Evolutionary conservation across 768 basidiomycete genomes (phyloP).

Genomic region (Tricholoma furcatifolium): DNA sequence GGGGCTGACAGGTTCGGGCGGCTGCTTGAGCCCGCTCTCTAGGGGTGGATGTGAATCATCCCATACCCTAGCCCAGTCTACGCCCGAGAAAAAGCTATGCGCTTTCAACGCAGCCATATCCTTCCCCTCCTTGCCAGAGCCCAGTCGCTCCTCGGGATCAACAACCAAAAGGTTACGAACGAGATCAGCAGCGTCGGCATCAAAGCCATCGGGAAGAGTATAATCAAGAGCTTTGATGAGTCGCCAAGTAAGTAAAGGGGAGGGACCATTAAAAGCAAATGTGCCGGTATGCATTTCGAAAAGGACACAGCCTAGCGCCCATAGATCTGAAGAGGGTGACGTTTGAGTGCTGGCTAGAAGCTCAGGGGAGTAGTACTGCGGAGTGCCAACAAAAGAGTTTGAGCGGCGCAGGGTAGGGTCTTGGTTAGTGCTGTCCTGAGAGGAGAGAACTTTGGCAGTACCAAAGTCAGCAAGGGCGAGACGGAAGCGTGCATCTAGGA

Average conservation of each 20-base stretch:
- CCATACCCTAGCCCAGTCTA: constrained; percentile 70
- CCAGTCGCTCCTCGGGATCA: constrained; percentile 60
- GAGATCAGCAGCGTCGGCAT: constrained; percentile 77
- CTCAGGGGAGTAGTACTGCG: constrained; percentile 89
- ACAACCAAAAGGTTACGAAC: constrained; percentile 72
- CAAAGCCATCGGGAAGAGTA: constrained; percentile 83
- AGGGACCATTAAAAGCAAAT: constrained; percentile 88
- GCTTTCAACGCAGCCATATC: constrained; percentile 42
- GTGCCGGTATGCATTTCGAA: constrained; percentile 91
- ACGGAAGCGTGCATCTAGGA: constrained; percentile 83
- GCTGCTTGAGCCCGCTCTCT: constrained; percentile 45
- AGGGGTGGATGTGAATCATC: constrained; percentile 55
- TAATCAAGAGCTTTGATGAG: constrained; percentile 90
- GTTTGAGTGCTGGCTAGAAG: constrained; percentile 65
- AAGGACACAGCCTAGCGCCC: constrained; percentile 93
- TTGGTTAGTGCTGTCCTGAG: constrained; percentile 23
- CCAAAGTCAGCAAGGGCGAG: constrained; percentile 98
- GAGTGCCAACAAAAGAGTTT: constrained; percentile 83
- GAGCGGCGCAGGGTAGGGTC: constrained; percentile 32
- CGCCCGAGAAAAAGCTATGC: constrained; percentile 60
- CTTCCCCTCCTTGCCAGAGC: constrained; percentile 44
- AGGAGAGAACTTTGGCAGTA: constrained; percentile 75
- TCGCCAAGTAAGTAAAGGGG: constrained; percentile 94
- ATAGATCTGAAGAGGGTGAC: constrained; percentile 66
- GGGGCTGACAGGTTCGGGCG: constrained; percentile 4